Base-by-base conservation (phyloP, 176 grass and related monocot species). In the Saccharum officinarum region DNA sequence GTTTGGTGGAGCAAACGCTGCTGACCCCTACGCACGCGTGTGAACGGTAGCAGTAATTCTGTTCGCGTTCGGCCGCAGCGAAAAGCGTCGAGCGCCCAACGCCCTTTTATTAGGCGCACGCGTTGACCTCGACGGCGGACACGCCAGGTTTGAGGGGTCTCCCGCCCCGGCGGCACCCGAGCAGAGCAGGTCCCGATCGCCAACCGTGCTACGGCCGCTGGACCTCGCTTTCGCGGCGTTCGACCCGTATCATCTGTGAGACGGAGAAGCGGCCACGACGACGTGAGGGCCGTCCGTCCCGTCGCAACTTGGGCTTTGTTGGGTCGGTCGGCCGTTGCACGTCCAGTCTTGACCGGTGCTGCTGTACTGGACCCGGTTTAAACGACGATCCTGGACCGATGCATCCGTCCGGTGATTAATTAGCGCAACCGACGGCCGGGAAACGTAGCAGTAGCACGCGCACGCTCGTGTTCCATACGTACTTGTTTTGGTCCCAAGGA, bases 1-100 rank as follows among this genome's bases (percentile, higher is more conserved):
- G 84, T 79, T 83, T 20, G 88, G 84, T 90, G 84, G 46, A 82
- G 67, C 79, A 57, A 82, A 44, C 79, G 22, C 37, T 46, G 69
- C 71, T 77, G 47, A 52, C 39, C 20, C 20, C 54, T 55, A 60
- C 22, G 55, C 55, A 33, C 33, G 33, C 33, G 33, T 8, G 2
- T 2, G 8, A 22, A n/a, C 5, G 22, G 8, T 60, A 60, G 22
- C 57, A 23, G 69, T 64, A 18, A 82, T 63, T 76, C 73, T n/a
- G 64, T 1, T 73, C 73, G 72, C 49, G 25, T 20, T 20, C 46
- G n/a, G n/a, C n/a, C 28, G 28, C 28, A 28, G 28, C 28, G 28
- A 28, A 28, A 28, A 28, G 28, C 28, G 28, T 28, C 28, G 8
- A 30, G 17, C 30, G 15, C 17, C 67, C 18, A 54, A 3, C 46